Base-by-base conservation (phyloP, 331 rosid species). In the Pyracantha coccinea region DNA sequence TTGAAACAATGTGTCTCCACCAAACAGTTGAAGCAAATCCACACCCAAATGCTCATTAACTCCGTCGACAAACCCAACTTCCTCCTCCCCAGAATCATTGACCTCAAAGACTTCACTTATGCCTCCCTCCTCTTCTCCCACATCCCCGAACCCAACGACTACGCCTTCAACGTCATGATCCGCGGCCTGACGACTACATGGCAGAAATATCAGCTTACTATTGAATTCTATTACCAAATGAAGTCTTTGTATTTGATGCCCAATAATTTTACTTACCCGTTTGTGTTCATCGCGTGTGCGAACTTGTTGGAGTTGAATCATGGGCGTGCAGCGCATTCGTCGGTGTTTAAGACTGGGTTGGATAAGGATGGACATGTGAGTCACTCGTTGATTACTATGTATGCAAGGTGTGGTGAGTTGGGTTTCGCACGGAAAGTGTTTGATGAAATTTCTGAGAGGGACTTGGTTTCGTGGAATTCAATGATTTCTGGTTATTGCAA, bases 391-490 rank as follows among this genome's bases (percentile, higher is more conserved):
- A 83, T 92, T 6, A 88, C 93, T 0, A 88, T 88, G 97, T 92
- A 90, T 5, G 77, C 89, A 0, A 77, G 89, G 75, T 88, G 91
- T 41, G 77, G 87, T 7, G 75, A 83, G 25, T 8, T 84, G 84
- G 75, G 81, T 17, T 73, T 53, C 79, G 97, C 96, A 0, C 88
- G 92, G 29, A 81, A 83, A 65, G 92, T 88, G 89, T 92, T 92
- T 14, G 93, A 88, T 72, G 92, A 92, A 85, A 92, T 90, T 77
- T 2, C 71, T 28, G 71, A 66, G 0, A 92, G 80, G 78, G 96
- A 89, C 17, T 79, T 75, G 83, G 92, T 88, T 74, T 89, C 96
- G 1, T 92, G 97, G 97, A 92, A 88, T 71, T 88, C 97, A 24
- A 77, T 92, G 92, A 79, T 92, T 25, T 82, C 93, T 0, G 97